Evolutionary conservation across 2,329 filamentous ascomycete species (phyloP).

Genomic region (Colletotrichum caudatum): DNA sequence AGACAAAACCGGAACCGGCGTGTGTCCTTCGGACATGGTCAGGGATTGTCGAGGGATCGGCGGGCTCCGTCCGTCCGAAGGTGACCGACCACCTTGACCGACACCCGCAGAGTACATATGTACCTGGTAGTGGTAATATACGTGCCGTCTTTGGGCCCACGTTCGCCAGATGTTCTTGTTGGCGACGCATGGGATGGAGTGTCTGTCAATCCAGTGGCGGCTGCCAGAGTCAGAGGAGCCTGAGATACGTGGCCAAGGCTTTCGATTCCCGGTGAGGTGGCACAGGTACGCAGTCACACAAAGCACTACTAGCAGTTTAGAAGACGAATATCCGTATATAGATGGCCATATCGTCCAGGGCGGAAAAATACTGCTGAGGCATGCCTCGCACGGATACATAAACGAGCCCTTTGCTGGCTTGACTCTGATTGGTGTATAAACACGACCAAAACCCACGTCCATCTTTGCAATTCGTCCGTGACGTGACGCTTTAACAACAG

Average conservation of each 20-base stretch:
- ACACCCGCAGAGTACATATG: neutral
- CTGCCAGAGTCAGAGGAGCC: neutral
- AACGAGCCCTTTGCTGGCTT: neutral
- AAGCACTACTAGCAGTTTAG: neutral
- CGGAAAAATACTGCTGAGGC: neutral
- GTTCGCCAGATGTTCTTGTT: neutral
- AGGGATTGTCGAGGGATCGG: constrained; percentile 28
- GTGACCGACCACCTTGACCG: neutral
- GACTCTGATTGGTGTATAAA: constrained; percentile 11
- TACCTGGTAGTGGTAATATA: too few relatives aligned
- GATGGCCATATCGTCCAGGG: too few relatives aligned
- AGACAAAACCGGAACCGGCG: neutral
- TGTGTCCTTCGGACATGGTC: neutral
- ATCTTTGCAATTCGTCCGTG: neutral
- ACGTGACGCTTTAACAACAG: neutral
- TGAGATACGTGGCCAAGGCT: neutral
- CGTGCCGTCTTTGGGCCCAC: neutral
- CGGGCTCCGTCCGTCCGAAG: constrained; percentile 37
- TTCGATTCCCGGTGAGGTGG: neutral
- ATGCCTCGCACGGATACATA: neutral
- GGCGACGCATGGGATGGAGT: neutral
- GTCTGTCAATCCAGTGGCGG: too few relatives aligned
- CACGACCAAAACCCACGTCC: constrained; percentile 15
- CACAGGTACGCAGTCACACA: neutral
- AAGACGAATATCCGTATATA: too few relatives aligned